phyloP scores from a whole-genome alignment of 1,139 yeast genomes.

The Suhomyces bolitotheri region DNA sequence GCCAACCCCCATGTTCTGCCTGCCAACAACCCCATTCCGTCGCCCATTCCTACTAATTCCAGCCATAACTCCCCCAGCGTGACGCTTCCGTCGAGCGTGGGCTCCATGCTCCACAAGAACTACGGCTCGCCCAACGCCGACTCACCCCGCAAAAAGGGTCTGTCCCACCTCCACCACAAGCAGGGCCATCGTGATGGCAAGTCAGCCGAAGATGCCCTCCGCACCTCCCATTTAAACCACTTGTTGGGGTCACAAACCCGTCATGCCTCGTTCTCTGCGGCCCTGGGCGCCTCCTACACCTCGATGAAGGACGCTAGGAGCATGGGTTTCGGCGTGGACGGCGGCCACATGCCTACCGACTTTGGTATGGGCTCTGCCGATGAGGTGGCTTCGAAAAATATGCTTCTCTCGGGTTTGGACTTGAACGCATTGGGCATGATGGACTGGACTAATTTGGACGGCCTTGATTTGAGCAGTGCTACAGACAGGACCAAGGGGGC shows the following conservation, averaged over 20 bases:
- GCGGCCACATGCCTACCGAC: conserved; percentile 55
- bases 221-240: conserved; percentile 11
- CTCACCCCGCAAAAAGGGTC: conserved; percentile 4
- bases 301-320: conserved; percentile 45
- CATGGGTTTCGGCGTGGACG: conserved; percentile 31
- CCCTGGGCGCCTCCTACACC: conserved; percentile 69
- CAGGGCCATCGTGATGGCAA: conserved; percentile 4
- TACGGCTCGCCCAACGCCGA: background rate
- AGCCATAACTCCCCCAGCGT: conserved; percentile 24
- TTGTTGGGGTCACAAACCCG: conserved; percentile 27
- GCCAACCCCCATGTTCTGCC: conserved; percentile 5
- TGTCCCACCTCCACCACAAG: conserved; percentile 1
- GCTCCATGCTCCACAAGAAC: conserved; percentile 2
- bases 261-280: conserved; percentile 83
- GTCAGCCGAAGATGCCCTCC: conserved; percentile 6
- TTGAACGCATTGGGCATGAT: conserved; percentile 26
- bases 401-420: conserved; percentile 26
- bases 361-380: conserved; percentile 53
- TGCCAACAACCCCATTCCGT: conserved; percentile 19
- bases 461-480: conserved; percentile 17
- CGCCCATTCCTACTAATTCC: conserved; percentile 27
- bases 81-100: conserved; percentile 9
- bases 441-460: conserved; percentile 40
- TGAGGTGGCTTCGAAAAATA: conserved; percentile 20
- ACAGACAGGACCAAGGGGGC: conserved; percentile 13